Conservation (phyloP, 2,329 filamentous ascomycete species). For the Ophiosphaerella herpotricha region DNA sequence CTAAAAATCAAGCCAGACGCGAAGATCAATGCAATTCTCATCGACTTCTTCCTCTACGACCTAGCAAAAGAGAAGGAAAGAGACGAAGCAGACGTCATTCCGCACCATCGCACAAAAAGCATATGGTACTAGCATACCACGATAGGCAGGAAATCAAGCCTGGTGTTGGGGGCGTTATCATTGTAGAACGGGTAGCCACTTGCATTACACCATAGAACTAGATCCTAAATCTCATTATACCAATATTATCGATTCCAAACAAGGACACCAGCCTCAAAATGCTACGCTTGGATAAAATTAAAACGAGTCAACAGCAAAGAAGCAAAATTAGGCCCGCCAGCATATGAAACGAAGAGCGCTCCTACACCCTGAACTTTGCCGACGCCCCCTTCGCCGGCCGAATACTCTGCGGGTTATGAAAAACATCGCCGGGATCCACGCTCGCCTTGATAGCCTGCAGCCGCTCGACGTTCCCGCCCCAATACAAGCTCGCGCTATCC, state of each 20-base stretch:
- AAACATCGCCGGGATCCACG: conserved; percentile 47
- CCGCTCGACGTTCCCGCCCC: conserved; percentile 43
- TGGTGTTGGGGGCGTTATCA: not conserved
- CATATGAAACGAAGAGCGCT: not conserved
- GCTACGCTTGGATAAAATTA: too few relatives aligned
- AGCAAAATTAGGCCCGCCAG: too few relatives aligned
- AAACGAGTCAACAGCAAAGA: too few relatives aligned
- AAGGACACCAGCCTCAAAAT: too few relatives aligned
- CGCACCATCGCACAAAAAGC: conserved; percentile 87
- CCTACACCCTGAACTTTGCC: conserved; percentile 1
- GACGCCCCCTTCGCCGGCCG: conserved; percentile 18
- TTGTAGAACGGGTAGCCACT: not conserved
- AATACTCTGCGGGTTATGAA: conserved; percentile 44
- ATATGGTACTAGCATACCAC: conserved; percentile 78
- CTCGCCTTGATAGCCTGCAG: conserved; percentile 46
- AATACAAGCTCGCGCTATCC: conserved; percentile 54
- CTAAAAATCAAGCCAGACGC: conserved; percentile 71
- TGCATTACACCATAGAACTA: not conserved
- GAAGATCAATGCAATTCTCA: conserved; percentile 81
- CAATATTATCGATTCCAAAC: too few relatives aligned
- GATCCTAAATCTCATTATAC: too few relatives aligned
- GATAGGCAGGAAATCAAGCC: not conserved
- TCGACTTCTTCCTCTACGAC: conserved; percentile 98
- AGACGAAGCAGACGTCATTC: conserved; percentile 54
- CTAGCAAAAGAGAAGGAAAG: conserved; percentile 83